phyloP scores from a whole-genome alignment of 1,284 basidiomycete genomes.

The Tetrapyrgos nigripes region DNA sequence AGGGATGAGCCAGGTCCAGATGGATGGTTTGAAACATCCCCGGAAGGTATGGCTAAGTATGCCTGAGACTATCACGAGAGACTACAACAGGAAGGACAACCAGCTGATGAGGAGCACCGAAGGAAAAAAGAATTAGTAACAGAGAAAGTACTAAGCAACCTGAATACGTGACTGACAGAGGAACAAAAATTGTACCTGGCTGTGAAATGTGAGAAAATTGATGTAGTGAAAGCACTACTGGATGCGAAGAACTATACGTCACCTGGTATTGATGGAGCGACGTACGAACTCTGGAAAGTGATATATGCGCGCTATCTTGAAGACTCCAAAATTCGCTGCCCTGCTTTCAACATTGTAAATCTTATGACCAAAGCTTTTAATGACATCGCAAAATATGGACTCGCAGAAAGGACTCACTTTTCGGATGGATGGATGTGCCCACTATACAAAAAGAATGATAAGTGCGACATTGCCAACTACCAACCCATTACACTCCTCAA shows the following conservation, averaged over 20 bases:
- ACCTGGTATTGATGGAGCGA: slow-evolving; percentile 19
- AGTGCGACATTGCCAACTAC: too few species aligned
- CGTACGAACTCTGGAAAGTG: slow-evolving; percentile 24
- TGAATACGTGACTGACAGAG: slow-evolving; percentile 8
- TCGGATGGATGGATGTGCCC: slow-evolving; percentile 27
- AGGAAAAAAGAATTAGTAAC: background rate
- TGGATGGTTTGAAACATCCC: background rate
- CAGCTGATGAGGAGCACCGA: background rate
- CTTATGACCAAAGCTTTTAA: slow-evolving; percentile 18
- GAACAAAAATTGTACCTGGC: background rate
- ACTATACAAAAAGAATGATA: slow-evolving; percentile 31
- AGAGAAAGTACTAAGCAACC: slow-evolving; percentile 5
- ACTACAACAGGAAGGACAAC: background rate
- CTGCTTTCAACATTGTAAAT: slow-evolving; percentile 8
- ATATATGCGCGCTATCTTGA: background rate
- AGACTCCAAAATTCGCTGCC: background rate
- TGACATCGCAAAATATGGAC: slow-evolving; percentile 19
- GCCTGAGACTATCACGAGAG: slow-evolving; percentile 22
- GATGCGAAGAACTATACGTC: slow-evolving; percentile 9
- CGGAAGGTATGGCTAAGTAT: slow-evolving; percentile 20
- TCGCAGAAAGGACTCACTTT: slow-evolving; percentile 11
- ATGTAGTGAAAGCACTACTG: background rate
- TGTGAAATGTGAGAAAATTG: too few species aligned
- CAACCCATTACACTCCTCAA: slow-evolving; percentile 7
- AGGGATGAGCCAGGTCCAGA: background rate